These are phyloP conservation scores for Talaromyces sp. DNA, from an alignment of 2,329 filamentous ascomycete genomes.

Conservation along the genomic window DNA sequence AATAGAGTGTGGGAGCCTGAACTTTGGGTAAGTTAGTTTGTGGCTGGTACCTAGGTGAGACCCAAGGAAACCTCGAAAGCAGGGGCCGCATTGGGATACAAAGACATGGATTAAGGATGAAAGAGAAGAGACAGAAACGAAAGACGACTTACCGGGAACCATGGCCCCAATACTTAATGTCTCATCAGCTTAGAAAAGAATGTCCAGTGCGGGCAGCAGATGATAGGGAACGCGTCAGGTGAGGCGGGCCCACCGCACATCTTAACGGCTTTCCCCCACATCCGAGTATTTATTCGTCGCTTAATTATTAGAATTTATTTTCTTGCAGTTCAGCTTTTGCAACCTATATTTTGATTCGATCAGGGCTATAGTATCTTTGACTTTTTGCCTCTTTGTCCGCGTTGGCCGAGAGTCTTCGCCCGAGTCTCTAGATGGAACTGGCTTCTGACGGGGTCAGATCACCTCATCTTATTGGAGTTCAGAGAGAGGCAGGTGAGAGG, in stretches of 20 bases:
- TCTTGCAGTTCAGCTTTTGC: neutral
- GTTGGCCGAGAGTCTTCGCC: neutral
- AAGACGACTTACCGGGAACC: neutral
- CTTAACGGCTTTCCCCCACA: neutral
- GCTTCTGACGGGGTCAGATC: neutral
- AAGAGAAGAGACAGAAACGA: neutral
- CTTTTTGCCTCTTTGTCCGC: neutral
- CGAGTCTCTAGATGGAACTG: neutral
- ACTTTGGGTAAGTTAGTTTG: neutral
- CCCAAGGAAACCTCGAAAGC: neutral
- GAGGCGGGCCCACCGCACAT: neutral
- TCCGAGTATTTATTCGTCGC: neutral
- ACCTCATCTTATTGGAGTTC: slow-evolving; percentile 4
- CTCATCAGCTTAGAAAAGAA: neutral
- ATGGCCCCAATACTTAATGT: neutral
- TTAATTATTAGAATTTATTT: neutral
- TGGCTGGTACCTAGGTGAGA: neutral
- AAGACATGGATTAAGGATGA: neutral
- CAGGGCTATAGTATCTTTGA: neutral
- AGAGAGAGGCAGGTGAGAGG: neutral
- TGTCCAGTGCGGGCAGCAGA: neutral
- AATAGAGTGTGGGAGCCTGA: neutral
- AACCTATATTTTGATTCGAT: neutral
- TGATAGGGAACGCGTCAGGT: slow-evolving; percentile 10
- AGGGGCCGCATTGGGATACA: neutral